These are phyloP conservation scores for Choiromyces venosus DNA, from an alignment of 495 filamentous ascomycete genomes.

Conservation along the genomic window DNA sequence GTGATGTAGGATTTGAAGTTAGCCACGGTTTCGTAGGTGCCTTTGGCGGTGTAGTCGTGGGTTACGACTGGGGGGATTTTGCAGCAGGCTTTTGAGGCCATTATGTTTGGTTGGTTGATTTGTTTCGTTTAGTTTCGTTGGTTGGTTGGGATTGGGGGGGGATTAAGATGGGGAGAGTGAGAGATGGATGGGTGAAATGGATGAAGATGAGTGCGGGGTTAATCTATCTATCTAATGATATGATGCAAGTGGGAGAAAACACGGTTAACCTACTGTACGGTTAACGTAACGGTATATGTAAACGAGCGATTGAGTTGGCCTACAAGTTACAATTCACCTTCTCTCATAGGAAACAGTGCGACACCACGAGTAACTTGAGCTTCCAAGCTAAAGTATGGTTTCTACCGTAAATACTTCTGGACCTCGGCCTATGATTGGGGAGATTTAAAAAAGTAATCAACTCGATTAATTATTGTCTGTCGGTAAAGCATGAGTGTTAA, in stretches of 20 bases:
- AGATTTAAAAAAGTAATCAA: not conserved
- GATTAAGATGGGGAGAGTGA: not conserved
- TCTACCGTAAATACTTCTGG: not conserved
- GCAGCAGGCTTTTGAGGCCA: constrained; percentile 60
- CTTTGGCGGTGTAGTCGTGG: constrained; percentile 59
- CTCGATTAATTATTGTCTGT: not conserved
- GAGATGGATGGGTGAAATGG: not conserved
- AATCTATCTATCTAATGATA: not conserved
- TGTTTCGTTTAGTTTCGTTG: not conserved
- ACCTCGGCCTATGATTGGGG: too few species aligned
- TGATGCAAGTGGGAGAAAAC: not conserved
- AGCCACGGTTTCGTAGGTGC: constrained; percentile 57
- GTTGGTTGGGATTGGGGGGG: not conserved
- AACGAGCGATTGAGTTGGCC: not conserved
- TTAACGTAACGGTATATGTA: not conserved
- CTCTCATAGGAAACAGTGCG: not conserved
- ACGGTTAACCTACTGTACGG: too few species aligned
- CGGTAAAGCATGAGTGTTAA: not conserved
- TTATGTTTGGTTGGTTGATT: constrained; percentile 15
- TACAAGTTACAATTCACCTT: not conserved
- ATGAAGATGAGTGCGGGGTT: constrained; percentile 1
- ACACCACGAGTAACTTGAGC: too few species aligned
- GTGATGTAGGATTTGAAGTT: constrained; percentile 67
- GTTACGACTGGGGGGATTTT: constrained; percentile 63
- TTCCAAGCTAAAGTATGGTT: too few species aligned